Percentiles rank a stretch among this genome's conserved stretches.
Conservation (phyloP, 78 protist species). For the Polysphondylium violaceum region DNA sequence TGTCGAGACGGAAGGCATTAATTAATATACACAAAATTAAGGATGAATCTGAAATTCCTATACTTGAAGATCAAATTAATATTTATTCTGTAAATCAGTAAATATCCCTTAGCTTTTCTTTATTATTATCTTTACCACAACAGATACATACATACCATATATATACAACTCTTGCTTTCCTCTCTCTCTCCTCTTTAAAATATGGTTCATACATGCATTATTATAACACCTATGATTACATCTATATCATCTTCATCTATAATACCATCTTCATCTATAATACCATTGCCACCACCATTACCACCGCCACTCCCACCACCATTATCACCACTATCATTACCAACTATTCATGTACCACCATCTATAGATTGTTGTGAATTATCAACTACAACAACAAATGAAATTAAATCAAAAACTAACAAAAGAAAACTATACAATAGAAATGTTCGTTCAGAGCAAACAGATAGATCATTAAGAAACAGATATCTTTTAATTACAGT, state of each 20-base stretch:
- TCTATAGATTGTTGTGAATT: too few relatives aligned
- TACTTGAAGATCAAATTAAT: background rate
- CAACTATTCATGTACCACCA: too few relatives aligned
- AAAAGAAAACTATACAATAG: background rate
- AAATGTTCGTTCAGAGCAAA: constrained; percentile 8
- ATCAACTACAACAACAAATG: background rate
- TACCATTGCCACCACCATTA: background rate
- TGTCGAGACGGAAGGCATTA: constrained; percentile 55
- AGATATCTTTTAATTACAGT: constrained; percentile 38
- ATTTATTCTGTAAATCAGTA: background rate
- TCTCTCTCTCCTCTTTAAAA: too few relatives aligned
- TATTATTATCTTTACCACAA: too few relatives aligned
- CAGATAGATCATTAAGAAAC: constrained; percentile 10
- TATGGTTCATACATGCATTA: too few relatives aligned
- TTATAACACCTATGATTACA: too few relatives aligned
- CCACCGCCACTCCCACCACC: too few relatives aligned
- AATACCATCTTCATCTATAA: background rate
- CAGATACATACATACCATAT: too few relatives aligned
- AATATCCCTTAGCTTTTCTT: background rate
- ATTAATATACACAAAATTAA: constrained; percentile 30
- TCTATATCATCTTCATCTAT: background rate
- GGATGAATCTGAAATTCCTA: constrained; percentile 45
- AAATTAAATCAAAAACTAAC: background rate
- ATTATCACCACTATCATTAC: too few relatives aligned
- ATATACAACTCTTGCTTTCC: too few relatives aligned